Evolutionary conservation across 192 early-diverging fungal species (phyloP), one percentile per base, ranked within the genome.

Genomic region (Backusella sp.): DNA sequence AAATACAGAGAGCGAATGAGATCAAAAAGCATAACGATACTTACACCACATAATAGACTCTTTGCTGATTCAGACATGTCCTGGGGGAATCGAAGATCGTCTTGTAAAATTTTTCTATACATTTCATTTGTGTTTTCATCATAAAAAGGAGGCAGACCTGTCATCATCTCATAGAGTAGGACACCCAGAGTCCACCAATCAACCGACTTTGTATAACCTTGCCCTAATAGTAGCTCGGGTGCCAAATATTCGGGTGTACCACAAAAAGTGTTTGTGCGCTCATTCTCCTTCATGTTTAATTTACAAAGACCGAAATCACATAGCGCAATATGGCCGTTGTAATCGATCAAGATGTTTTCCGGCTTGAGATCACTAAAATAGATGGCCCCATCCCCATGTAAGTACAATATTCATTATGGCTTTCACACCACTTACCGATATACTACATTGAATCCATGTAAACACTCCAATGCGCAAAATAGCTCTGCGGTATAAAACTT

Each of bases 111-210:
- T 80, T 96, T 96, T 66, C 92, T 84, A 84, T 98, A 97, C 94
- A 97, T 97, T 76, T 96, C 95, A 77, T 97, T 95, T 65, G 91
- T 92, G 75, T 97, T 96, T 75, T 96, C 96, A 78, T 96, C 96
- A 78, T 96, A 97, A 80, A 96, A 98, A 4, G 96, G 96, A 44
- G 96, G 95, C 37, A 93, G 85, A 37, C 94, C 94, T 21, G 93
- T 92, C 83, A 96, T 85, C 94, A 95, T 95, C 79, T 96, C 94
- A 81, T 92, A 98, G 6, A 98, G 83, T 62, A 97, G 84, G 34
- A 96, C 92, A 44, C 97, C 97, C 67, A 98, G 86, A 9, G 96
- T 92, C 96, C 95, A 99, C 98, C 98, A 99, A 87, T 99, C 98
- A 5, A 98, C 96, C 6, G 93, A 91, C 78, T 95, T 95, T 28